Base-by-base conservation (phyloP, 73 alveolate genomes). In the Paramecium bursaria region DNA sequence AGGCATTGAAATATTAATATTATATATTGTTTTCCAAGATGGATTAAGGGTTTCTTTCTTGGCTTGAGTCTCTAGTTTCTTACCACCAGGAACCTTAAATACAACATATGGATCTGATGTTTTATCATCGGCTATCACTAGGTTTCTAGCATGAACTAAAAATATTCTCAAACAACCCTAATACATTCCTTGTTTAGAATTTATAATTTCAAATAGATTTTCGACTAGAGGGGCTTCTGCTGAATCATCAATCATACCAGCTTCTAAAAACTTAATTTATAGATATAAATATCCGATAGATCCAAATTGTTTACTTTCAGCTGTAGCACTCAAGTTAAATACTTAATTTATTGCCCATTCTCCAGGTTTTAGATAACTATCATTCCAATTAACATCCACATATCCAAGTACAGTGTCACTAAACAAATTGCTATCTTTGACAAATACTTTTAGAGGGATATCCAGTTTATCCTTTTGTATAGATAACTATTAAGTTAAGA, bases 61-160 rank as follows among this genome's bases (percentile, higher is more conserved):
- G 2, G 39, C 51, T 6, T 46, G 11, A 1, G 88, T 19, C 31
- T 75, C 74, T 1, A 75, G 77, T 29, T 75, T 31, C 53, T 75
- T 75, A 2, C 88, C 88, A 4, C 88, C 88, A 13, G 88, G 88
- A 9, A 50, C 88, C 51, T 75, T 75, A 11, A 75, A 75, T 27
- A 75, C 33, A 4, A 75, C 88, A 50, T 50, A 75, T 26, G 88
- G 77, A 51, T 75, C 88, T 50, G 48, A 33, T 25, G 73, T 44
- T 26, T 46, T 61, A 17, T 55, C 75, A 50, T 75, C 88, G n/a
- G 88, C 88, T 7, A 50, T 55, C 10, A 75, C 88, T 14, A 75
- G 14, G 9, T 55, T 55, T 48, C 57, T 48, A 1, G 77, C 73
- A 31, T 75, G 88, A 42, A 75, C 88, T 11, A 75, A 50, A 27